Conservation (phyloP, 169 alveolate species). For the Cryptosporidium meleagridis region DNA sequence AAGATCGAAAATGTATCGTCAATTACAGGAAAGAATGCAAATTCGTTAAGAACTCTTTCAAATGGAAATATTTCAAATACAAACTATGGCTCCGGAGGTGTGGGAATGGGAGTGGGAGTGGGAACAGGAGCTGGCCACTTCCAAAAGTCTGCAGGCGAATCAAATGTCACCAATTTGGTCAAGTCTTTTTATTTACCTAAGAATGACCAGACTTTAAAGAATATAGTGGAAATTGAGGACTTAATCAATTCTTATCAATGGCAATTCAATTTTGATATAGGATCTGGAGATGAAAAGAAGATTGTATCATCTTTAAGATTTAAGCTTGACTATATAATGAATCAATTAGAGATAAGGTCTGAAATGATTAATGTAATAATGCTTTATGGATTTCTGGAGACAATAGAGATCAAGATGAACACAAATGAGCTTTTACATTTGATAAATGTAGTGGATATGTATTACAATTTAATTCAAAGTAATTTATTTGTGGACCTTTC, state of each 20-base stretch:
- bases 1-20: neutral
- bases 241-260: slow-evolving; percentile 37
- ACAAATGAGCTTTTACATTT: slow-evolving; percentile 37
- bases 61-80: neutral
- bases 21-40: neutral
- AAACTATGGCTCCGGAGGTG: neutral
- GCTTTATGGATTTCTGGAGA: slow-evolving; percentile 49
- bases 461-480: slow-evolving; percentile 18
- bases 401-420: slow-evolving; percentile 22
- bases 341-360: neutral
- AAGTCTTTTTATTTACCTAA: slow-evolving; percentile 9
- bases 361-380: neutral
- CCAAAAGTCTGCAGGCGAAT: neutral
- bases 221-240: slow-evolving; percentile 5
- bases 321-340: slow-evolving; percentile 6
- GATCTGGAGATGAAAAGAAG: neutral
- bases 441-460: slow-evolving; percentile 30
- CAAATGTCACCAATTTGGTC: neutral
- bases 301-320: slow-evolving; percentile 49
- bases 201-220: neutral
- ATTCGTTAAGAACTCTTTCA: neutral
- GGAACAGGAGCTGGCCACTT: neutral
- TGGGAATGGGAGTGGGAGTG: too few relatives aligned
- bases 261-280: slow-evolving; percentile 18
- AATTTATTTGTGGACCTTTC: slow-evolving; percentile 26